These are phyloP conservation scores for Diaporthe helianthi DNA, from an alignment of 2,329 filamentous ascomycete genomes.

Conservation along the genomic window DNA sequence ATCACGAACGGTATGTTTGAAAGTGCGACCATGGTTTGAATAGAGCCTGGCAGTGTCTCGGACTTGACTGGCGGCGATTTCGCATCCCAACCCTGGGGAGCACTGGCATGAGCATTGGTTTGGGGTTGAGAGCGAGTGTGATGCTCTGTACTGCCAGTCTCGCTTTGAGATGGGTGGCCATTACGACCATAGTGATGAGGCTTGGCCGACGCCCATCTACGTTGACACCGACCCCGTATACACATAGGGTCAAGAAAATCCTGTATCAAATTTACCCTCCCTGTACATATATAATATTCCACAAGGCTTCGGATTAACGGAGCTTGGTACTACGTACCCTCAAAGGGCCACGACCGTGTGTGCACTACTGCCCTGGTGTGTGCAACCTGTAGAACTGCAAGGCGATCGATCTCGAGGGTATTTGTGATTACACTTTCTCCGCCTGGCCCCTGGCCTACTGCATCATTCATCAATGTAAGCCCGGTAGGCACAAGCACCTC, in stretches of 20 bases:
- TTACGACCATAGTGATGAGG: conserved; percentile 17
- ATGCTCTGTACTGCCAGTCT: background rate
- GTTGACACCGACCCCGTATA: background rate
- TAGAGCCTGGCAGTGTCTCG: background rate
- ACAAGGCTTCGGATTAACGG: conserved; percentile 18
- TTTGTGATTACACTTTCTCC: conserved; percentile 19
- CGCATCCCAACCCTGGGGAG: background rate
- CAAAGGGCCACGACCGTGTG: too few species aligned
- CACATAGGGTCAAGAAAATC: background rate
- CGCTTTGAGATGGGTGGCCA: background rate
- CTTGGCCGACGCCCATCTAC: background rate
- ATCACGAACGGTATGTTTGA: background rate
- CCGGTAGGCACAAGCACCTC: background rate
- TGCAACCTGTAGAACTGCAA: background rate
- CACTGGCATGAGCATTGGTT: background rate
- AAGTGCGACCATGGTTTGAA: background rate
- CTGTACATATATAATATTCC: conserved; percentile 21
- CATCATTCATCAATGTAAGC: conserved; percentile 13
- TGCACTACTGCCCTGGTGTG: too few species aligned
- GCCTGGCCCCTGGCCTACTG: background rate
- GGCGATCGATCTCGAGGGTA: background rate
- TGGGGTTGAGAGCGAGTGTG: background rate
- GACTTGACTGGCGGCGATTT: background rate
- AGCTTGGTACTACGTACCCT: background rate
- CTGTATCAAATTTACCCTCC: conserved; percentile 28